Evolutionary conservation across 345 rosid species (phyloP).

Genomic region (Salix purpurea): DNA sequence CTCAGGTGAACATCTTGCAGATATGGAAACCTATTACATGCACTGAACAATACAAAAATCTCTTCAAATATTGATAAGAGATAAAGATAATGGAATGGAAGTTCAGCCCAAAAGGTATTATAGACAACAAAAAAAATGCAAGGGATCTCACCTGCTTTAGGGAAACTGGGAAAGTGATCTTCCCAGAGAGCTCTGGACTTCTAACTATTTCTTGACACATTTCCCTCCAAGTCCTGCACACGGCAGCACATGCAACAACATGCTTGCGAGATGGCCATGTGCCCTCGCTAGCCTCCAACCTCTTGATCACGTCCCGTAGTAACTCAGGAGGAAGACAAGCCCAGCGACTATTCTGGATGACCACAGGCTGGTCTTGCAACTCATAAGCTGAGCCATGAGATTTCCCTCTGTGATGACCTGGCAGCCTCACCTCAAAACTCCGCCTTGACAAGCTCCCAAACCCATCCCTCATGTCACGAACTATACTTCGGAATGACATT

Average conservation of each 20-base stretch:
- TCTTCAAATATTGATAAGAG: not conserved
- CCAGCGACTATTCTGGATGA: constrained; percentile 72
- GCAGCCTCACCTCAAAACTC: constrained; percentile 78
- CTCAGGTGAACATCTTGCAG: not conserved
- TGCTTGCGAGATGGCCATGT: constrained; percentile 83
- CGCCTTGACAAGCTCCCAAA: constrained; percentile 86
- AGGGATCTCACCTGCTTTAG: constrained; percentile 70
- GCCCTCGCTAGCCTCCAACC: constrained; percentile 83
- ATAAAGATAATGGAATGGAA: too few species aligned
- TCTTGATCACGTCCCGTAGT: constrained; percentile 75
- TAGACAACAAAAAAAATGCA: not conserved
- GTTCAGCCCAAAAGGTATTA: not conserved
- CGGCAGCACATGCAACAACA: constrained; percentile 94
- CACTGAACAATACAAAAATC: not conserved
- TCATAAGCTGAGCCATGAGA: constrained; percentile 74
- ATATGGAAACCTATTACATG: constrained; percentile 3
- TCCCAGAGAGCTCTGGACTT: constrained; percentile 76
- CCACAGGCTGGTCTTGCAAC: constrained; percentile 52
- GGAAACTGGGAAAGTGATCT: constrained; percentile 88
- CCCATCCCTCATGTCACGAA: constrained; percentile 87
- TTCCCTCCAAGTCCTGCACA: constrained; percentile 89
- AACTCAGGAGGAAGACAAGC: constrained; percentile 89
- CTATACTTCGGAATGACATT: constrained; percentile 91
- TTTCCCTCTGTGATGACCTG: constrained; percentile 58
- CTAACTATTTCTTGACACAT: constrained; percentile 87